Evolutionary conservation across 2,329 filamentous ascomycete genomes (phyloP), one percentile per base, ranked within the genome.

Genomic region (Penicillium frequentans): DNA sequence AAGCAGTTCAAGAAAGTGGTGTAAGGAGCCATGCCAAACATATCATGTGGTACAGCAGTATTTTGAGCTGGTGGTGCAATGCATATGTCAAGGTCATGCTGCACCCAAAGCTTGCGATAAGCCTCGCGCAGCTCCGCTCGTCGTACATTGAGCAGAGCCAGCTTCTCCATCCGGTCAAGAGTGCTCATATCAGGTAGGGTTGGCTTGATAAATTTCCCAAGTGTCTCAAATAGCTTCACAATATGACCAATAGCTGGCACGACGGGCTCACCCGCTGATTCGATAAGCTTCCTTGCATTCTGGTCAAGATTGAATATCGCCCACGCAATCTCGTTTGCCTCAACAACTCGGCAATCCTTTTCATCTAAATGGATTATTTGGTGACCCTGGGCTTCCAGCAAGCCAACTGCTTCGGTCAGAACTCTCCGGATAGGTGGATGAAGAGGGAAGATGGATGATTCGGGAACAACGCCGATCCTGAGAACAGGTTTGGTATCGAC

Each of bases 31-130:
- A 64, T 16, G 10, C 66, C 66, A 52, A 64, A 68, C 0, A 66
- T 73, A 63, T 85, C 82, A 64, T 85, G 82, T 37, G 70, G 70
- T 0, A 81, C 77, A 0, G 83, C 81, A 0, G 81, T 83, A 7
- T 71, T 76, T 53, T 81, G 78, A 5, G 81, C 79, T 6, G 75
- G 70, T 3, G 79, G 75, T 57, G 75, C 75, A 31, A 85, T 55
- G 0, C 83, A 70, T 0, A 77, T 79, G 66, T 85, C 82, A 6
- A 85, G 68, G 13, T 73, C 62, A n/a, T 81, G 66, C 16, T 75
- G 64, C 1, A 70, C 64, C 68, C 80, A 76, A 3, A 77, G 29
- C 33, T 73, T 71, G 14, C 79, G 73, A 67, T 76, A 84, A 2
- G 54, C 59, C 9, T 75, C 70, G 3, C 72, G 49, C 7, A 78